Base-by-base conservation (phyloP, 306 rosid species). In the Pachyrhizus erosus region DNA sequence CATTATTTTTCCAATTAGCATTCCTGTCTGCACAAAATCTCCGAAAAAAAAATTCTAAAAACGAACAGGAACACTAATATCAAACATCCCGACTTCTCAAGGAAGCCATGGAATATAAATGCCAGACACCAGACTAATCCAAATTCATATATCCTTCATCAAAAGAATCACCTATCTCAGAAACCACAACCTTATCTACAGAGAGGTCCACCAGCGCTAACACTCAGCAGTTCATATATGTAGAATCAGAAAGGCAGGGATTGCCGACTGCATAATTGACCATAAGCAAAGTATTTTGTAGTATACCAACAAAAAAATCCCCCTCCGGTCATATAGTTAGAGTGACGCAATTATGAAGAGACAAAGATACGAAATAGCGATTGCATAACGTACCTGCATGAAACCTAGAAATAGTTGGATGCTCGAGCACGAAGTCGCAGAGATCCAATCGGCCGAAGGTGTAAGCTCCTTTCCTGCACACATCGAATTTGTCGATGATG, bases 401-500 rank as follows among this genome's bases (percentile, higher is more conserved):
- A 84, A 95, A 95, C 70, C 97, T 89, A 34, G 98, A 95, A 86
- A 95, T 89, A 9, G 95, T 91, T 0, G 96, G 92, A 58, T 95
- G 99, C 77, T 95, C 98, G 45, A 95, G 92, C 10, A 90, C 83
- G 82, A 95, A 95, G 76, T 96, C 99, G 48, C 98, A 96, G 52
- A 96, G 87, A 80, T 96, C 97, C 74, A 90, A 90, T 33, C 98
- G 92, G 68, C 99, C 99, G 65, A 96, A 96, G 98, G 93, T 93
- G 86, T 90, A 96, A 7, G 99, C 98, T 29, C 99, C 99, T 79
- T 96, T 96, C 66, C 88, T 92, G 75, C 46, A 49, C 87, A 91
- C 89, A 49, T 90, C 51, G 10, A 86, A 85, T 79, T 86, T 88
- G 33, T 91, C 94, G 18, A 96, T 78, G 55, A 96, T 92, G 45